Base-by-base conservation (phyloP, 2,329 filamentous ascomycete species). In the Colletotrichum siamense region DNA sequence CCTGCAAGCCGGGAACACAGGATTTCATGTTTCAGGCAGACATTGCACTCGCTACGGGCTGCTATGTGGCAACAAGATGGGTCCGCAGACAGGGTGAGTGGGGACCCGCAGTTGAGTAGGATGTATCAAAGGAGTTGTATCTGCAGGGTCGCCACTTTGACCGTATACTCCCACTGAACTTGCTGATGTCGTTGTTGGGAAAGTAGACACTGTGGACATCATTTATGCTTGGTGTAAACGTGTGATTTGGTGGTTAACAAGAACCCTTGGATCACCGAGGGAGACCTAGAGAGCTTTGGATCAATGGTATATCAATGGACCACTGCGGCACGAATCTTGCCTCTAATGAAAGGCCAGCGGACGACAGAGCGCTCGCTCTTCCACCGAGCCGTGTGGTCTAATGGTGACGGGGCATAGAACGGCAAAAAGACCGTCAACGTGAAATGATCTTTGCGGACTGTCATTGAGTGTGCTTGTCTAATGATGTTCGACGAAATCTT, bases 101-200 rank as follows among this genome's bases (percentile, higher is more conserved):
- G 24, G 13, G 24, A 24, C 49, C 49, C 7, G 18, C 18, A 24
- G 49, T 55, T 55, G 13, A 55, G 49, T 1, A 55, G n/a, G n/a
- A 36, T 8, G 1, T 5, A 24, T 55, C 49, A n/a, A 24, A 24
- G 49, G 8, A 15, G 1, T 55, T 4, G 15, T 9, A 24, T 12
- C 49, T 55, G 13, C 18, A 55, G 10, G 5, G 10, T 1, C 13
- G 49, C 9, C n/a, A 55, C 0, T 55, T 0, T 55, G 24, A 0
- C 4, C 13, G 24, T 55, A 55, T 24, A 24, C 49, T 55, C 22
- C 9, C n/a, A 55, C 49, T 24, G 49, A 22, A 0, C 2, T 55
- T 1, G 1, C 0, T 24, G 18, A 55, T 24, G 0, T 24, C 16
- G 0, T 55, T 55, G 0, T 55, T 0, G 0, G 0, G 49, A 24